Conservation (phyloP, 768 basidiomycete species). For the Thelephora aurantiotincta region DNA sequence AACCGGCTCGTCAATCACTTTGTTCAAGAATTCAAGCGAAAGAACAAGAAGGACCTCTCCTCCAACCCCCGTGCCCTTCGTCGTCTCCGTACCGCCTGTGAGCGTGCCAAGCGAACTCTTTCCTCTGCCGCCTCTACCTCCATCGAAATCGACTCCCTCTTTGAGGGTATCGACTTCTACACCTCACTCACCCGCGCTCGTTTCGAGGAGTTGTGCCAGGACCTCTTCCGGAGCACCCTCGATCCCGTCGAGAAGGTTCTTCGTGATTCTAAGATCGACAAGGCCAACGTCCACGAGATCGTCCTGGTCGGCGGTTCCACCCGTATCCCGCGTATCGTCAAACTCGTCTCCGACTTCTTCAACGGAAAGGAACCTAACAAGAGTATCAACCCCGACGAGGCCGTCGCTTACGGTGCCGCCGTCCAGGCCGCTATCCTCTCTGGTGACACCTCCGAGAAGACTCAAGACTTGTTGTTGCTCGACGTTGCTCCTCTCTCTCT, state of each 20-base stretch:
- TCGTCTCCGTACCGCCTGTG: constrained; percentile 94
- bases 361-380: constrained; percentile 98
- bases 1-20: constrained; percentile 97
- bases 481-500: constrained; percentile 84
- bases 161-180: constrained; percentile 97
- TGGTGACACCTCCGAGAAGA: constrained; percentile 96
- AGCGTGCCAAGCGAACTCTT: constrained; percentile 96
- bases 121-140: constrained; percentile 94
- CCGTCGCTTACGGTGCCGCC: constrained; percentile 96
- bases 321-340: constrained; percentile 94
- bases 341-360: constrained; percentile 97
- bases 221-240: constrained; percentile 86
- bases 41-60: constrained; percentile 94
- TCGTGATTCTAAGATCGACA: constrained; percentile 97
- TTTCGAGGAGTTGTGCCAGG: constrained; percentile 92
- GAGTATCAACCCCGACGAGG: constrained; percentile 99
- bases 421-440: constrained; percentile 97
- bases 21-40: constrained; percentile 92
- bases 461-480: constrained; percentile 88
- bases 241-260: constrained; percentile 98
- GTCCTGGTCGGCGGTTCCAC: constrained; percentile 97
- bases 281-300: constrained; percentile 89
- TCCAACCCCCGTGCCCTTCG: constrained; percentile 90
- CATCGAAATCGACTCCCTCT: constrained; percentile 96
- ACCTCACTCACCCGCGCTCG: constrained; percentile 96